A percentile compares a stretch with the other conserved stretches of the same genome.
phyloP scores from a whole-genome alignment of 129 eudicot species.

The carrot (Daucus carota) region DNA sequence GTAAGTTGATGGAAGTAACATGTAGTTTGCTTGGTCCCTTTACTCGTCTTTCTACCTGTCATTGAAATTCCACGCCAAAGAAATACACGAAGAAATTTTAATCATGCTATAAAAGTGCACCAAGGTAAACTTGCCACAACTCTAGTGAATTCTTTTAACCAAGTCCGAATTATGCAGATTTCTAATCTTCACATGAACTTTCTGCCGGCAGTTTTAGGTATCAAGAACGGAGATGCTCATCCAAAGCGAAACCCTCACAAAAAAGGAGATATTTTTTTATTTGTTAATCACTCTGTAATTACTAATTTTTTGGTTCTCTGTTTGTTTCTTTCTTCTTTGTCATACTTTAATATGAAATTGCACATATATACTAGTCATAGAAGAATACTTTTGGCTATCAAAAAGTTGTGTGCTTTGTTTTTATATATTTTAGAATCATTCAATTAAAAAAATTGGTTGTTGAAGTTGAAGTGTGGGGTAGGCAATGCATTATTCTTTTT shows the following conservation, averaged over 20 bases:
- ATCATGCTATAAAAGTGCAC: neutral
- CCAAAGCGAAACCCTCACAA: neutral
- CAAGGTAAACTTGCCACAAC: neutral
- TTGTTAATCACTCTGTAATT: neutral
- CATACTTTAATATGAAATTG: neutral
- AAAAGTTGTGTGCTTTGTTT: neutral
- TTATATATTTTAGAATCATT: neutral
- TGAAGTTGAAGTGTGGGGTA: constrained; percentile 4
- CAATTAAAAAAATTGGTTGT: neutral
- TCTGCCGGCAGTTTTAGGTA: neutral
- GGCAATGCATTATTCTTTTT: constrained; percentile 5
- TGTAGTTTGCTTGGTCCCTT: constrained; percentile 62
- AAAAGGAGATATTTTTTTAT: neutral
- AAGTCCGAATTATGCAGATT: neutral
- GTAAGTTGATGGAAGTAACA: constrained; percentile 79
- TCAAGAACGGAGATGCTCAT: neutral
- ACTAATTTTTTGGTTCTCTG: neutral
- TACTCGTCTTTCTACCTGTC: constrained; percentile 46
- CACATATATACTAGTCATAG: neutral
- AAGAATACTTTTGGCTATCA: neutral
- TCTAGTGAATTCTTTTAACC: neutral
- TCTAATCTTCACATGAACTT: neutral
- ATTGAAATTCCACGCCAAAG: constrained; percentile 19
- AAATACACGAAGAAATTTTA: neutral
- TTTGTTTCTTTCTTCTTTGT: neutral